These are phyloP conservation scores for Tephrocybe sp. DNA, from an alignment of 768 basidiomycete species.

Conservation along the genomic window DNA sequence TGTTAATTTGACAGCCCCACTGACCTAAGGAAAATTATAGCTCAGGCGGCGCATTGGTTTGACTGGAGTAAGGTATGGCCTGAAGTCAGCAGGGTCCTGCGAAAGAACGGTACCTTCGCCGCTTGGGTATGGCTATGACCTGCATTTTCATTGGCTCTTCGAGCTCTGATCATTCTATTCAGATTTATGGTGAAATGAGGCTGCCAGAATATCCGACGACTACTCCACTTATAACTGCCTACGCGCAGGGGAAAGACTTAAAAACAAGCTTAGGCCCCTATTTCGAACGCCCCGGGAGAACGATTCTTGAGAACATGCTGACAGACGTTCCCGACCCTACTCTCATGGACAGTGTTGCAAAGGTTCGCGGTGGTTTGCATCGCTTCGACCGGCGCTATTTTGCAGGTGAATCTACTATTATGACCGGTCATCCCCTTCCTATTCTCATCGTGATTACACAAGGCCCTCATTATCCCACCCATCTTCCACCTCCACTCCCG, in stretches of 20 bases:
- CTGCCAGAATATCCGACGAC: constrained; percentile 58
- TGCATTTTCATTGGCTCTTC: neutral
- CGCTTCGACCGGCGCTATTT: constrained; percentile 58
- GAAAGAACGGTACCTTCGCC: constrained; percentile 63
- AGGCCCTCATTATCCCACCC: constrained; percentile 17
- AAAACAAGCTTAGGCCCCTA: constrained; percentile 62
- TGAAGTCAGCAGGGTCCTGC: constrained; percentile 60
- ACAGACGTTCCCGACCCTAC: constrained; percentile 63
- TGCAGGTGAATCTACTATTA: too few species aligned
- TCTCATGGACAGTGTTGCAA: constrained; percentile 21
- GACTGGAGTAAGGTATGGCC: constrained; percentile 72
- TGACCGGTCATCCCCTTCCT: too few species aligned
- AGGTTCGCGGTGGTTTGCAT: constrained; percentile 31
- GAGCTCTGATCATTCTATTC: neutral
- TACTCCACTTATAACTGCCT: constrained; percentile 58
- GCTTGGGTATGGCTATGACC: constrained; percentile 57
- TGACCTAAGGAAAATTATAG: constrained; percentile 31
- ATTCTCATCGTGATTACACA: too few species aligned
- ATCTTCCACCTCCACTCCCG: constrained; percentile 18
- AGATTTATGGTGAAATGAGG: constrained; percentile 75
- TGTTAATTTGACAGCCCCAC: neutral
- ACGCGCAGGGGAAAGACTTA: constrained; percentile 59
- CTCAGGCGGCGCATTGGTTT: constrained; percentile 85
- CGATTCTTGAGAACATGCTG: constrained; percentile 70
- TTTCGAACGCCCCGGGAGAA: constrained; percentile 81